These are phyloP conservation scores for Ganoderma lucidum DNA, from an alignment of 1,284 basidiomycete genomes.

Conservation along the genomic window DNA sequence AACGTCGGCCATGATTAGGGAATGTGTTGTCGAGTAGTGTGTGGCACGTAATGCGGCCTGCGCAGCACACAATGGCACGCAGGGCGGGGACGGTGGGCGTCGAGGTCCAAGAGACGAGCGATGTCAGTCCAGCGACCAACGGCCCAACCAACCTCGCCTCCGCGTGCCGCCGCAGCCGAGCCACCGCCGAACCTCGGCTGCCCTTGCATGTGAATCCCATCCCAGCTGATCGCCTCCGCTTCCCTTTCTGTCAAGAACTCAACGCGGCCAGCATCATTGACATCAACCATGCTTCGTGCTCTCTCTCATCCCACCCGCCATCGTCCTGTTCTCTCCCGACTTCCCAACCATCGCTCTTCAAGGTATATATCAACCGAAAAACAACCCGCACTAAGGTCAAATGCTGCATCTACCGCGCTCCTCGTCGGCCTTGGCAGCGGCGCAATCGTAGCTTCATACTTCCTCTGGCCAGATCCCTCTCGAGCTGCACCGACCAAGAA, in stretches of 20 bases:
- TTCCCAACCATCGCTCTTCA: not conserved
- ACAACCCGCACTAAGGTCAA: not conserved
- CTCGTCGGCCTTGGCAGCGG: conserved; percentile 43
- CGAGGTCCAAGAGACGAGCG: conserved; percentile 23
- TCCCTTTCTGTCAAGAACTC: conserved; percentile 32
- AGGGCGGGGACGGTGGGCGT: conserved; percentile 30
- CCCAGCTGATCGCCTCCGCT: conserved; percentile 25
- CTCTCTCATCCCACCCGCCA: conserved; percentile 8
- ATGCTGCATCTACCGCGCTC: conserved; percentile 12
- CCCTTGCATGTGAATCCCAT: conserved; percentile 20
- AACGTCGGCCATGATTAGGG: conserved; percentile 35
- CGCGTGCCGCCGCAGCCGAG: conserved; percentile 6
- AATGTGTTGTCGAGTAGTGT: conserved; percentile 27
- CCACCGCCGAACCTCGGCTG: not conserved
- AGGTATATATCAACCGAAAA: conserved; percentile 6
- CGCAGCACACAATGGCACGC: conserved; percentile 23
- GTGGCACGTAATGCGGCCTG: conserved; percentile 23
- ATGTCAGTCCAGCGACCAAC: too few relatives aligned
- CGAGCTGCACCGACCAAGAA: conserved; percentile 46
- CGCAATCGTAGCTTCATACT: conserved; percentile 51
- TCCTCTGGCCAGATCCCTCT: conserved; percentile 57
- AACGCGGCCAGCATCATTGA: conserved; percentile 30
- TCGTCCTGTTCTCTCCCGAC: conserved; percentile 6
- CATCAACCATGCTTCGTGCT: conserved; percentile 21
- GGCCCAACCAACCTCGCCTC: conserved; percentile 20